Evolutionary conservation across 2,329 filamentous ascomycete genomes (phyloP).

Genomic region (Pyrenophora graminea): DNA sequence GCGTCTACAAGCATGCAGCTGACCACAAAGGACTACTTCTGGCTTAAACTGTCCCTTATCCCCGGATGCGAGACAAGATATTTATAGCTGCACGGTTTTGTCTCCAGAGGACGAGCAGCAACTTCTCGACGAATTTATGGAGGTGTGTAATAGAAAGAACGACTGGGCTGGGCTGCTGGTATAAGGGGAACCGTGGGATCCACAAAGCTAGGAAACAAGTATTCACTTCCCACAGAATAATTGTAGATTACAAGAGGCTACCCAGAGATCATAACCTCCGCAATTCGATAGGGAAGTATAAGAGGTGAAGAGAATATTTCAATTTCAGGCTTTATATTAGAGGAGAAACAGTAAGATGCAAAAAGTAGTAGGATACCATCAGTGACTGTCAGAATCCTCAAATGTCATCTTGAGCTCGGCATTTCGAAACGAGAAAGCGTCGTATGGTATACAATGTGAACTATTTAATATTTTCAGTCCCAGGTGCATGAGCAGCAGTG

Average conservation of each 20-base stretch:
- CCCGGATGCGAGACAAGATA: constrained; percentile 28
- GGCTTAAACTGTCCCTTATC: constrained; percentile 46
- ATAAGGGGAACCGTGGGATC: constrained; percentile 56
- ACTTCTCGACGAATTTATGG: constrained; percentile 21
- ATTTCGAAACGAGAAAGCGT: no score
- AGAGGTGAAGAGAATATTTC: constrained; percentile 18
- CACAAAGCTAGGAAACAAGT: constrained; percentile 55
- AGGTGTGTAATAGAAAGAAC: constrained; percentile 6
- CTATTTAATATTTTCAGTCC: no score
- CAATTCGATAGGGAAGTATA: constrained; percentile 23
- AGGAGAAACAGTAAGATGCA: background rate
- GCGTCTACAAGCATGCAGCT: constrained; percentile 35
- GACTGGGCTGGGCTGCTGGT: constrained; percentile 45
- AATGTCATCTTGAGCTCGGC: no score
- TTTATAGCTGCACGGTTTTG: constrained; percentile 40
- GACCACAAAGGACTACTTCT: constrained; percentile 48
- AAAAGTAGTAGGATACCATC: no score
- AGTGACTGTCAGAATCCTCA: no score
- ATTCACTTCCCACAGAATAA: constrained; percentile 53
- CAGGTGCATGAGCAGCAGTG: background rate
- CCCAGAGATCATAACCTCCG: constrained; percentile 41
- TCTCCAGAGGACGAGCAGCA: constrained; percentile 29
- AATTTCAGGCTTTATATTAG: background rate
- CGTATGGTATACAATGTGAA: no score
- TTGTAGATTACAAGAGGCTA: constrained; percentile 47